These are phyloP conservation scores for Umbelopsis sp. DNA, from an alignment of 371 early-diverging fungal genomes.

Conservation along the genomic window DNA sequence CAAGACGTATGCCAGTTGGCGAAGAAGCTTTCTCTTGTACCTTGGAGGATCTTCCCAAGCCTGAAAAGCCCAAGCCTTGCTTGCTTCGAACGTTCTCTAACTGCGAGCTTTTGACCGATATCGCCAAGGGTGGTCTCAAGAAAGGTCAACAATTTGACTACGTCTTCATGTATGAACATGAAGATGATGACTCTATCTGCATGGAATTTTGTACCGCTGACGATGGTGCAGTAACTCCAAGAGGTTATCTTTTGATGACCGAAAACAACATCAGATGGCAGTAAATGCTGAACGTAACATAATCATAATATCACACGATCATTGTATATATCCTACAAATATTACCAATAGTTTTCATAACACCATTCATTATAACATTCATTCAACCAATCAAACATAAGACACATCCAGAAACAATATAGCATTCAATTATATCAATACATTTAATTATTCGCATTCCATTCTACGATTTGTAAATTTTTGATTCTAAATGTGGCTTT, in stretches of 20 bases:
- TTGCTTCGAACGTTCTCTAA: constrained; percentile 20
- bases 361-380: background rate
- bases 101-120: constrained; percentile 18
- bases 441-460: too few species aligned
- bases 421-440: background rate
- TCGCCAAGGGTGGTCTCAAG: constrained; percentile 24
- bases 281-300: background rate
- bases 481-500: background rate
- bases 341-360: background rate
- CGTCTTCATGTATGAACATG: constrained; percentile 27
- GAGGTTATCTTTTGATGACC: constrained; percentile 17
- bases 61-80: constrained; percentile 22
- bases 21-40: constrained; percentile 7
- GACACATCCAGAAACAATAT: background rate
- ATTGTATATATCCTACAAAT: background rate
- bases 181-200: constrained; percentile 27
- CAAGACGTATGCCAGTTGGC: background rate
- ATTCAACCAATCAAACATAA: background rate
- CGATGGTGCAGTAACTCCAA: constrained; percentile 11
- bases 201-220: constrained; percentile 24
- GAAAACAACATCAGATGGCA: constrained; percentile 16
- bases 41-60: constrained; percentile 6
- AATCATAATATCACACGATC: background rate
- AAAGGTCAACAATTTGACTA: constrained; percentile 18
- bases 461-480: background rate